Percentiles rank a stretch among this genome's conserved stretches.
Evolutionary conservation across 441 rosid genomes (phyloP).

Genomic region (Theobroma grandiflorum): DNA sequence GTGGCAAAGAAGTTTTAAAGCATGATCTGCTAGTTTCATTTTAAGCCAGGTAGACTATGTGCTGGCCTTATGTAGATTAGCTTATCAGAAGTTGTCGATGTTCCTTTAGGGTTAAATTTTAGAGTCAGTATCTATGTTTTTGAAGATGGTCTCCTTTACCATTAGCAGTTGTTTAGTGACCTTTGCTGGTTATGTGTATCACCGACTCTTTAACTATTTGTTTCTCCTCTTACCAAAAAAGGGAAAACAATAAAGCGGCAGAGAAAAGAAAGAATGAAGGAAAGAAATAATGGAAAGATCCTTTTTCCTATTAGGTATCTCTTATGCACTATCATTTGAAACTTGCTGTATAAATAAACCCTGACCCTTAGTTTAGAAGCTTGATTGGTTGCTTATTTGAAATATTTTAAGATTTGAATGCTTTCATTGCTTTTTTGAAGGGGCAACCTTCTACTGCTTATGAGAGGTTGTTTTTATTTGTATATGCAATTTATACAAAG

Average conservation of each 20-base stretch:
- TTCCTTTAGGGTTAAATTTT: constrained; percentile 5
- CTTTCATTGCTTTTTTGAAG: background rate
- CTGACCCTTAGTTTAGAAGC: background rate
- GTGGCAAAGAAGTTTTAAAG: constrained; percentile 33
- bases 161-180: background rate
- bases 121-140: background rate
- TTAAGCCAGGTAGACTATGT: constrained; percentile 30
- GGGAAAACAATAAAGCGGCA: background rate
- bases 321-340: background rate
- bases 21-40: constrained; percentile 37
- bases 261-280: background rate
- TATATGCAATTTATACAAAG: background rate
- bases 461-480: background rate
- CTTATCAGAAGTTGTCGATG: background rate
- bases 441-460: background rate
- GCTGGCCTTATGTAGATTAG: constrained; percentile 24
- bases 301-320: background rate
- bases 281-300: background rate
- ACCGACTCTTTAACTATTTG: background rate
- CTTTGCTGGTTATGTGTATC: background rate
- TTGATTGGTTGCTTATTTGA: constrained; percentile 4
- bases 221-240: constrained; percentile 5
- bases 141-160: background rate
- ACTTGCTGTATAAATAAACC: background rate
- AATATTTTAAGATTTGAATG: constrained; percentile 10